A percentile compares a stretch with the other conserved stretches of the same genome.
Evolutionary conservation across 331 rosid genomes (phyloP).

Genomic region (Malus hybrid): DNA sequence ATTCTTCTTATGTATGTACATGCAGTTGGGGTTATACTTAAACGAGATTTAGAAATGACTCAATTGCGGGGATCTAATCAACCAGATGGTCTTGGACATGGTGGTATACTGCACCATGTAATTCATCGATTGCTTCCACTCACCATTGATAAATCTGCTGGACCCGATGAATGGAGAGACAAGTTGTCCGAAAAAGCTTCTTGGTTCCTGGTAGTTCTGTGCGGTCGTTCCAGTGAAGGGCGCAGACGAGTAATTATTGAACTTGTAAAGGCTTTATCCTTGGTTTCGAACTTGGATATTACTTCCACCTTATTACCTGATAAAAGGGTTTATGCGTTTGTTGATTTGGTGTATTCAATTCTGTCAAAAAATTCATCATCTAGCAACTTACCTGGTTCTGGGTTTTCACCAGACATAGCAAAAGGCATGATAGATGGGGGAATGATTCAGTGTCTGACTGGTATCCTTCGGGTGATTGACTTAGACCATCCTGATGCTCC

Average conservation of each 20-base stretch:
- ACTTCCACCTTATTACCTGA: conserved; percentile 74
- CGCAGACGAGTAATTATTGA: conserved; percentile 84
- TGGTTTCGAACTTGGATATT: conserved; percentile 56
- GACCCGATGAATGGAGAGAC: conserved; percentile 96
- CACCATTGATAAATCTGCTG: conserved; percentile 80
- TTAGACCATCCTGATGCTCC: conserved; percentile 98
- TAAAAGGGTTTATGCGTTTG: conserved; percentile 72
- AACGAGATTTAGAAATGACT: conserved; percentile 83
- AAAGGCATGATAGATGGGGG: conserved; percentile 98
- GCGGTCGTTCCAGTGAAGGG: conserved; percentile 96
- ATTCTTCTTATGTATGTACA: conserved; percentile 92
- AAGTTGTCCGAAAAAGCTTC: conserved; percentile 94
- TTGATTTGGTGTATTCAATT: conserved; percentile 83
- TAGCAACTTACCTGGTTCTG: conserved; percentile 86
- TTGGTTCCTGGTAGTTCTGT: conserved; percentile 82
- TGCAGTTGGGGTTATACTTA: conserved; percentile 88
- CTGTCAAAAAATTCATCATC: conserved; percentile 89
- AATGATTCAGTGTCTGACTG: conserved; percentile 76
- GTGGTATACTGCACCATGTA: conserved; percentile 76
- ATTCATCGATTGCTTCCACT: conserved; percentile 72
- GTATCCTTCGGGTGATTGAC: conserved; percentile 83
- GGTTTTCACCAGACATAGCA: conserved; percentile 93
- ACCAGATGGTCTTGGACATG: conserved; percentile 47
- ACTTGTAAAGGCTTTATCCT: conserved; percentile 68
- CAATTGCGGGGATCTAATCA: conserved; percentile 77